Evolutionary conservation across 345 rosid species (phyloP).

Genomic region (Arabis alpina): DNA sequence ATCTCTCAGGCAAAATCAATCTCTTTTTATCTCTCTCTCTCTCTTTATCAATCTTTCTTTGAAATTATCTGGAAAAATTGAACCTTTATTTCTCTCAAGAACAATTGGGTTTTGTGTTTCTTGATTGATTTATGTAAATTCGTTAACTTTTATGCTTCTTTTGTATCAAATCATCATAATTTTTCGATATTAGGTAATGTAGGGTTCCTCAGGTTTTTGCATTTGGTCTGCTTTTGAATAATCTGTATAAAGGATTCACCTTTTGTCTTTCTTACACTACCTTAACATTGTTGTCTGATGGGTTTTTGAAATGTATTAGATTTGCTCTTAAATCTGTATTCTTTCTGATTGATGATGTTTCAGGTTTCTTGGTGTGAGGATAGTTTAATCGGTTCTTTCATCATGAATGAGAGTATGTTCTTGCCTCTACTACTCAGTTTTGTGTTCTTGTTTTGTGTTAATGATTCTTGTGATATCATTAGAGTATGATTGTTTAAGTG

Average conservation of each 20-base stretch:
- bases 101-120: background rate
- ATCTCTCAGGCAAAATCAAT: conserved; percentile 30
- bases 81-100: conserved; percentile 5
- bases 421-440: background rate
- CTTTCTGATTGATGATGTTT: conserved; percentile 8
- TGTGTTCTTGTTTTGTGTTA: too few relatives aligned
- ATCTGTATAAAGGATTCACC: conserved; percentile 22
- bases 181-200: background rate
- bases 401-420: conserved; percentile 35
- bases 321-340: background rate
- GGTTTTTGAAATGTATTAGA: background rate
- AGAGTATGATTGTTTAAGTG: background rate
- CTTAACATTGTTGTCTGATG: background rate
- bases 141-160: background rate
- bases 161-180: conserved; percentile 18
- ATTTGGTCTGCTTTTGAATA: background rate
- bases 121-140: conserved; percentile 13
- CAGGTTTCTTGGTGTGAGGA: conserved; percentile 29
- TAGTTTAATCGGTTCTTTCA: background rate
- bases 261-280: conserved; percentile 17
- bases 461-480: background rate
- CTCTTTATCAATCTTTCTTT: conserved; percentile 2
- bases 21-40: conserved; percentile 8
- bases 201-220: background rate
- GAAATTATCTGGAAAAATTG: conserved; percentile 7